These are phyloP conservation scores for Oryza punctata DNA, from an alignment of 176 grass and related monocot genomes.

Conservation along the genomic window DNA sequence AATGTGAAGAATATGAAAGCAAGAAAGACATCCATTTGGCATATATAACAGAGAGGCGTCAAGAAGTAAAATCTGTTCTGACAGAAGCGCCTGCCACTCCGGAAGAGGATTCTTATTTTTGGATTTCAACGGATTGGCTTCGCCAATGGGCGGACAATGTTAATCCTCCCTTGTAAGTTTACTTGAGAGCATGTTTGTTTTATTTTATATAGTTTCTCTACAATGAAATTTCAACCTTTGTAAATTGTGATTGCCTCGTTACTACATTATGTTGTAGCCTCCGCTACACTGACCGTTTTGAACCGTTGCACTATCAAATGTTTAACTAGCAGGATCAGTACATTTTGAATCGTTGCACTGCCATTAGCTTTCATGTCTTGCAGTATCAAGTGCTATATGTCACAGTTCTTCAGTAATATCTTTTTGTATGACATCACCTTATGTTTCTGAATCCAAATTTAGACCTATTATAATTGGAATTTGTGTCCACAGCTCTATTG, in stretches of 20 bases:
- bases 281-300: neutral
- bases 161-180: slow-evolving; percentile 76
- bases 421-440: neutral
- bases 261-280: neutral
- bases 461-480: slow-evolving; percentile 1
- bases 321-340: neutral
- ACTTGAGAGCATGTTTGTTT: neutral
- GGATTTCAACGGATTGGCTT: slow-evolving; percentile 97
- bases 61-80: slow-evolving; percentile 89
- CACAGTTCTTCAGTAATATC: neutral
- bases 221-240: slow-evolving; percentile 20
- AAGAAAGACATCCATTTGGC: slow-evolving; percentile 70
- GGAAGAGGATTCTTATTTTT: slow-evolving; percentile 80
- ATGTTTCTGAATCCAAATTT: slow-evolving; percentile 21
- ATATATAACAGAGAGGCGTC: slow-evolving; percentile 68
- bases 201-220: neutral
- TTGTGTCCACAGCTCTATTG: slow-evolving; percentile 64
- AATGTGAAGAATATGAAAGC: slow-evolving; percentile 69
- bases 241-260: slow-evolving; percentile 7
- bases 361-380: slow-evolving; percentile 1
- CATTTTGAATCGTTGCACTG: neutral
- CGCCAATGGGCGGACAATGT: slow-evolving; percentile 92
- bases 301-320: slow-evolving; percentile 4
- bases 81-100: slow-evolving; percentile 66
- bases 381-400: slow-evolving; percentile 13